Evolutionary conservation across 2,329 filamentous ascomycete species (phyloP), one percentile per base, ranked within the genome.

Genomic region (Hymenoscyphus fraxineus): DNA sequence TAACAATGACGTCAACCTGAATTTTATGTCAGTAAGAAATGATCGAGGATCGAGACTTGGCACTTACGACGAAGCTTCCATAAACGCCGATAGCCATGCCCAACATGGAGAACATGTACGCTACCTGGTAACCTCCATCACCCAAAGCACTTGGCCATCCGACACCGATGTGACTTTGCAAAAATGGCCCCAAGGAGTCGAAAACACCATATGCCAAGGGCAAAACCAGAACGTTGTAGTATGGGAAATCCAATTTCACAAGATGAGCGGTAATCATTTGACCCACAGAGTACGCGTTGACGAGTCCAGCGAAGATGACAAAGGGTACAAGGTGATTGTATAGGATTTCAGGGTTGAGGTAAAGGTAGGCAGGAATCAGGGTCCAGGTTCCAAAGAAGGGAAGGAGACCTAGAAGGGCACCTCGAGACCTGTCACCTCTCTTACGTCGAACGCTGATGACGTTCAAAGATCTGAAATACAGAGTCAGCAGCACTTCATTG

Each of bases 221-320:
- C 27, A 93, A 77, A 54, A 88, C 84, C 58, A 98, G 82, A 19
- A 97, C 86, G 77, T 98, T 98, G 78, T 88, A 88, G 82, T 94
- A 96, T 6, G 95, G 95, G 80, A 97, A 99, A 13, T 85, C 84
- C 54, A 91, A 85, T 78, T 94, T 91, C 66, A 94, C 92, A 22
- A 99, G 83, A 78, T 99, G 95, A 0, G 93, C 93, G 55, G 92
- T 92, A 78, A 98, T 98, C 81, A 98, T 97, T 76, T 93, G 90
- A 6, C 94, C 94, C 64, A 98, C 94, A 60, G 90, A 91, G 80
- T 97, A 98, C 66, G 95, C 93, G 76, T 98, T 98, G 75, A 97
- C 84, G 64, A 98, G 81, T 63, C 93, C 93, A 54, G 90, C 89
- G 76, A 95, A 97, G 76, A 98, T 83, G 68, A 89, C 83, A 77